These are phyloP conservation scores for Apostasia ramifera DNA, from an alignment of 106 monocot genomes.

Conservation along the genomic window DNA sequence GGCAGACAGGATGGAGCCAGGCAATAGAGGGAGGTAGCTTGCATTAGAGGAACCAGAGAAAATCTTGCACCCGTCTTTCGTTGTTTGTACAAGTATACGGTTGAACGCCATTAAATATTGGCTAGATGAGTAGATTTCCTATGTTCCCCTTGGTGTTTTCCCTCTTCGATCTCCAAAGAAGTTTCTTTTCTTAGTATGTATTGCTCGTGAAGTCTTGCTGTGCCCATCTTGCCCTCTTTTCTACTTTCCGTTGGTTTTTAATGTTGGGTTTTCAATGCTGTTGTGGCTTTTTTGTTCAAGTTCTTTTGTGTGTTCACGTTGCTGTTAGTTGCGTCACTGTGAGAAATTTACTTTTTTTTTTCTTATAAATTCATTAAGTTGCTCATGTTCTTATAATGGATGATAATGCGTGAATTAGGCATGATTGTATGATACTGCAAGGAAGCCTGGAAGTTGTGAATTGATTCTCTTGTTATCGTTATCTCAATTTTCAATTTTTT, in stretches of 20 bases:
- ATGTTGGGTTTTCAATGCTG: background rate
- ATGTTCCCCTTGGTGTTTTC: background rate
- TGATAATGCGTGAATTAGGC: no score
- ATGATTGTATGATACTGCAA: no score
- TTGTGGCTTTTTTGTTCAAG: no score
- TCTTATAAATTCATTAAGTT: background rate
- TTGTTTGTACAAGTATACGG: background rate
- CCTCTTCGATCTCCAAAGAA: background rate
- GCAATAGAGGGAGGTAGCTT: background rate
- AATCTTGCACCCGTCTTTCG: background rate
- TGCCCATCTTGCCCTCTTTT: background rate
- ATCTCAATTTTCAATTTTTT: no score
- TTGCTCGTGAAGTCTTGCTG: background rate
- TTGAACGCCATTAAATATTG: background rate
- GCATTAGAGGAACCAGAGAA: background rate
- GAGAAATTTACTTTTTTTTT: background rate
- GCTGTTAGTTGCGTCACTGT: background rate
- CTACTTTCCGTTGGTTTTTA: background rate
- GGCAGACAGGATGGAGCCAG: slow-evolving; percentile 5
- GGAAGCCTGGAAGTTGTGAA: no score
- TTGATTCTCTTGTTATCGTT: no score
- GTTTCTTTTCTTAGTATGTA: background rate
- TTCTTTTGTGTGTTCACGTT: background rate
- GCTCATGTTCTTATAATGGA: no score
- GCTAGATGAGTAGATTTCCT: background rate